Conservation (phyloP, 2,329 filamentous ascomycete genomes). For the Aspergillus sojae region DNA sequence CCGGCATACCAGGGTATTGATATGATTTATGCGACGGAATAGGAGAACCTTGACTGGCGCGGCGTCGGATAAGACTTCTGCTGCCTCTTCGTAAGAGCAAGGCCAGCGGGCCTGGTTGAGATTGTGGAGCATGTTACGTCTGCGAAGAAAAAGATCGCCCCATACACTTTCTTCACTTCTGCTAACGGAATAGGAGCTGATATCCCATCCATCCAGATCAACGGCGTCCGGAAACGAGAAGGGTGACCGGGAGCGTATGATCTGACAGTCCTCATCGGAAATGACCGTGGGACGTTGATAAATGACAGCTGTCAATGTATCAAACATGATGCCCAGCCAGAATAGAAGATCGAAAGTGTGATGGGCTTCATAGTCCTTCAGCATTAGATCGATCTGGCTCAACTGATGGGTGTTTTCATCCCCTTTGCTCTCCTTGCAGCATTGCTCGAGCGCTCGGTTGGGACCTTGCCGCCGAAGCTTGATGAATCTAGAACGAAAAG, state of each 20-base stretch:
- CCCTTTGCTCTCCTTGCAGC: background rate
- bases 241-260: background rate
- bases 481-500: background rate
- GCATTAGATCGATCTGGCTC: slow-evolving; percentile 10
- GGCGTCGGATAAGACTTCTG: background rate
- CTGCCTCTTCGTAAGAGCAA: background rate
- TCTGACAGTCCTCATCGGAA: background rate
- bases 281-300: slow-evolving; percentile 31
- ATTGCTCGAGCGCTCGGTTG: background rate
- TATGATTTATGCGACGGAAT: background rate
- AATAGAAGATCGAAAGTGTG: slow-evolving; percentile 58
- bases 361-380: slow-evolving; percentile 34
- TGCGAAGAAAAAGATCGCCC: background rate
- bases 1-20: background rate
- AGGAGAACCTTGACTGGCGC: background rate
- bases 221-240: background rate
- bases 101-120: background rate
- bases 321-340: slow-evolving; percentile 63
- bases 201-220: background rate
- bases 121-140: background rate
- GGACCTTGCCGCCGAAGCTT: background rate
- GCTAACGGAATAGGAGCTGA: background rate
- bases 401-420: background rate
- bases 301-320: slow-evolving; percentile 60
- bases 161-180: background rate